These are phyloP conservation scores for Lachnellula willkommii DNA, from an alignment of 2,329 filamentous ascomycete species.

Conservation along the genomic window DNA sequence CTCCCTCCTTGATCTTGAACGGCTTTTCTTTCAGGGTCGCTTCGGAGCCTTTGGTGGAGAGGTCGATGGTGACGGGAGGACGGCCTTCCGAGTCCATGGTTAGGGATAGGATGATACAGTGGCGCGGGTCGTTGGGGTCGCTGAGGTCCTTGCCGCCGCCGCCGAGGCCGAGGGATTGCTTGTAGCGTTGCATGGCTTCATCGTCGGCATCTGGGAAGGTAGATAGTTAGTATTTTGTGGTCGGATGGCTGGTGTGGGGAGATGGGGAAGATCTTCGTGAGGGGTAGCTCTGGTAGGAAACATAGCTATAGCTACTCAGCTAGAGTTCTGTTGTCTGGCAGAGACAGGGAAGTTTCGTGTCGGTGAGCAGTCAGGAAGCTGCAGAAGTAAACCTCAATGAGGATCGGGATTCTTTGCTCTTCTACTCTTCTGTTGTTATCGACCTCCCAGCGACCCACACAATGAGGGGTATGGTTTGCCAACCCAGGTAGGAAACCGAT, in stretches of 20 bases:
- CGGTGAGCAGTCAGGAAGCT: no score
- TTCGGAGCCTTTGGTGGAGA: constrained; percentile 68
- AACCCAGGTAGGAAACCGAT: no score
- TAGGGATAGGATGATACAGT: constrained; percentile 88
- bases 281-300: not conserved
- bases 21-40: constrained; percentile 80
- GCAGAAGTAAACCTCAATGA: no score
- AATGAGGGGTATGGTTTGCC: no score
- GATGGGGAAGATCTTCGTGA: not conserved
- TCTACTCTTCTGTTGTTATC: no score
- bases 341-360: not conserved
- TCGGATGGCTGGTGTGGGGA: not conserved
- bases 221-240: constrained; percentile 6
- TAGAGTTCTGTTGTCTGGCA: not conserved
- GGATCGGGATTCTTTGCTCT: no score
- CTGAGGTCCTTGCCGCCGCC: constrained; percentile 64
- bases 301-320: not conserved
- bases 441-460: no score
- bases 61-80: constrained; percentile 80
- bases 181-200: constrained; percentile 95
- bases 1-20: constrained; percentile 96
- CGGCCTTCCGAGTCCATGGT: constrained; percentile 82
- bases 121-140: constrained; percentile 75
- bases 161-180: constrained; percentile 86
- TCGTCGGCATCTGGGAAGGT: constrained; percentile 49